Base-by-base conservation (phyloP, 768 basidiomycete genomes). In the Myochromella boudieri region DNA sequence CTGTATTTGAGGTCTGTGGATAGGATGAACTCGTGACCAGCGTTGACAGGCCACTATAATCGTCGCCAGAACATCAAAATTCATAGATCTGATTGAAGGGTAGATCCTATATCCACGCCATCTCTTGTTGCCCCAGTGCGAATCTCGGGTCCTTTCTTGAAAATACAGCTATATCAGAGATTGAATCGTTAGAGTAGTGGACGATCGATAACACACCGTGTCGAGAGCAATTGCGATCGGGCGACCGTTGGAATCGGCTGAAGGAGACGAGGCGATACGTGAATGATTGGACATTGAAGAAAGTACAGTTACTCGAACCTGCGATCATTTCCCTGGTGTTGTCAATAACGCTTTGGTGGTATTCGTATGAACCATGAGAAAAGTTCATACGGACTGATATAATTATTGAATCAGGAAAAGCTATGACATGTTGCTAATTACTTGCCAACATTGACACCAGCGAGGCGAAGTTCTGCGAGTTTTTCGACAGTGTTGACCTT, bases 261-360 rank as follows among this genome's bases (percentile, higher is more conserved):
- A 14, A 60, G 42, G 44, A 38, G 38, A 22, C 44, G 28, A 4
- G 17, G 21, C 2, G 21, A 20, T 15, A 1, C 9, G n/a, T 41
- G 5, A 46, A 28, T n/a, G 14, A n/a, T 27, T 43, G 17, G 33
- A 37, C 32, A 48, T 32, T 40, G 37, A 34, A 38, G 29, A 31
- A 52, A 28, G 42, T 29, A 36, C 32, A 28, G 28, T 36, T 20
- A 31, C 46, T 64, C 82, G 58, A 56, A 93, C 92, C 70, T 33
- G 81, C 81, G 44, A 91, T 79, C 76, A 88, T 85, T 64, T 84
- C 85, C 60, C 95, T 80, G 41, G 93, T 88, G 77, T 98, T 98
- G 75, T 98, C 95, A 65, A 99, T 93, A 57, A 98, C 97, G 55
- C 91, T 94, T 74, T 99, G 94, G 73, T 98, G 97, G 68, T 95